A percentile compares a stretch with the other conserved stretches of the same genome.
These are phyloP conservation scores for Cryptococcus sp. DNA, from an alignment of 1,284 basidiomycete species.

Conservation along the genomic window DNA sequence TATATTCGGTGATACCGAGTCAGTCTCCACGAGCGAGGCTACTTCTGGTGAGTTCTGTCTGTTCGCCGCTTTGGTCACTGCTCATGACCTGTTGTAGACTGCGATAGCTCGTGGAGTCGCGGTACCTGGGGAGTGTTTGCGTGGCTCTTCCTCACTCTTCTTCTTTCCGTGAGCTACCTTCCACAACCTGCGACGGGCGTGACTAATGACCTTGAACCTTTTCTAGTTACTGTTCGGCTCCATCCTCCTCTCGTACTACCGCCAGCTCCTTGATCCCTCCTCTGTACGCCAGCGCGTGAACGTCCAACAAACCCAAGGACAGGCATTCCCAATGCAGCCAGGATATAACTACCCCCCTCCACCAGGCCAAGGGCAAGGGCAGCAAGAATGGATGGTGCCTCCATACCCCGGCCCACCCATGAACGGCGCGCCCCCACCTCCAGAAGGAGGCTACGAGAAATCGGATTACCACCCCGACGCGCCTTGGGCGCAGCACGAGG, in stretches of 20 bases:
- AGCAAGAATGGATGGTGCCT: conserved; percentile 48
- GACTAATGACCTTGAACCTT: too few species aligned
- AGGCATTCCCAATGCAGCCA: conserved; percentile 32
- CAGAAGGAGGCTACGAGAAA: conserved; percentile 31
- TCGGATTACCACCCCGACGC: conserved; percentile 39
- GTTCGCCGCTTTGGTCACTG: too few species aligned
- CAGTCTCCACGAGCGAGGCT: conserved; percentile 11
- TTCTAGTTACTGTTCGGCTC: conserved; percentile 62
- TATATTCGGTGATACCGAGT: conserved; percentile 14
- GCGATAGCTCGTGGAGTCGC: conserved; percentile 61
- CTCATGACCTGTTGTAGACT: conserved; percentile 50
- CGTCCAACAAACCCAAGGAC: conserved; percentile 31
- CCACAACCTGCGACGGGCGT: conserved; percentile 40
- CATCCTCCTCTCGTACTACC: conserved; percentile 67
- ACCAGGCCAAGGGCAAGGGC: conserved; percentile 16
- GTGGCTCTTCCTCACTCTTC: conserved; percentile 60
- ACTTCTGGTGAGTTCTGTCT: conserved; percentile 9
- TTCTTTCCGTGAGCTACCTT: conserved; percentile 34
- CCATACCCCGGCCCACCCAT: conserved; percentile 49
- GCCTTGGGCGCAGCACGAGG: conserved; percentile 32
- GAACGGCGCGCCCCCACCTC: conserved; percentile 17
- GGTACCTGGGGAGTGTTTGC: conserved; percentile 66
- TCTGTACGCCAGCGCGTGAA: conserved; percentile 47
- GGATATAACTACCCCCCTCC: conserved; percentile 24
- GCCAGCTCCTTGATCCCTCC: conserved; percentile 67